A percentile compares a stretch with the other conserved stretches of the same genome.
These are phyloP conservation scores for Phialophora verrucosa DNA, from an alignment of 2,329 filamentous ascomycete species.

Conservation along the genomic window DNA sequence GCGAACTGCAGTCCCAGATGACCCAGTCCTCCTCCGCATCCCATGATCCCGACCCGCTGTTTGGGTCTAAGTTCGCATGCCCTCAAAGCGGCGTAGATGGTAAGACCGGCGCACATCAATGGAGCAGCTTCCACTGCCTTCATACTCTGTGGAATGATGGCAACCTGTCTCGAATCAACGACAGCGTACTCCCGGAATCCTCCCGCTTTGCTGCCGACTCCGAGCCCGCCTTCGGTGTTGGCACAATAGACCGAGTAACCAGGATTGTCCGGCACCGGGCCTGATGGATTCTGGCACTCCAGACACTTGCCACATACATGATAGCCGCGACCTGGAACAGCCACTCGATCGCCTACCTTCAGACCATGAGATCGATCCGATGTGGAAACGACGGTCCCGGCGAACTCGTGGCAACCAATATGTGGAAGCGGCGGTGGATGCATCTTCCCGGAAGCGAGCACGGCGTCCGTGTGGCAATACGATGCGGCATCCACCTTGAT, in stretches of 20 bases:
- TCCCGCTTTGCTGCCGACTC: constrained; percentile 46
- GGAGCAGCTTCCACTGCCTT: constrained; percentile 27
- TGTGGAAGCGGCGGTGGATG: constrained; percentile 49
- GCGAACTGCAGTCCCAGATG: constrained; percentile 79
- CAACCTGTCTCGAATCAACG: constrained; percentile 38
- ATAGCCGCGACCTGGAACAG: constrained; percentile 24
- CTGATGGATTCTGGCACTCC: constrained; percentile 24
- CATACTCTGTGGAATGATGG: constrained; percentile 38
- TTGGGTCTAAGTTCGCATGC: constrained; percentile 36
- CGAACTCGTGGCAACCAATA: constrained; percentile 55
- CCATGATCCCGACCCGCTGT: constrained; percentile 69
- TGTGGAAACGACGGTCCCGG: constrained; percentile 49
- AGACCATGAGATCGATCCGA: constrained; percentile 2
- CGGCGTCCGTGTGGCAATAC: constrained; percentile 55
- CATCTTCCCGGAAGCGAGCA: constrained; percentile 47
- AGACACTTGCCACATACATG: constrained; percentile 26
- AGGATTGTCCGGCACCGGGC: constrained; percentile 20
- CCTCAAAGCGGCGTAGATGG: constrained; percentile 30
- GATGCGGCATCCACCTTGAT: constrained; percentile 55
- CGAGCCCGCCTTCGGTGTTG: constrained; percentile 52
- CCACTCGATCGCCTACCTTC: constrained; percentile 21
- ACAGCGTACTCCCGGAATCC: constrained; percentile 40
- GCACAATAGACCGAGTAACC: constrained; percentile 53
- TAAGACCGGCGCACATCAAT: constrained; percentile 36
- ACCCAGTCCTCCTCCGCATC: constrained; percentile 73